phyloP scores from a whole-genome alignment of 1,284 basidiomycete genomes.

The Pseudozyma tsukubaensis region DNA sequence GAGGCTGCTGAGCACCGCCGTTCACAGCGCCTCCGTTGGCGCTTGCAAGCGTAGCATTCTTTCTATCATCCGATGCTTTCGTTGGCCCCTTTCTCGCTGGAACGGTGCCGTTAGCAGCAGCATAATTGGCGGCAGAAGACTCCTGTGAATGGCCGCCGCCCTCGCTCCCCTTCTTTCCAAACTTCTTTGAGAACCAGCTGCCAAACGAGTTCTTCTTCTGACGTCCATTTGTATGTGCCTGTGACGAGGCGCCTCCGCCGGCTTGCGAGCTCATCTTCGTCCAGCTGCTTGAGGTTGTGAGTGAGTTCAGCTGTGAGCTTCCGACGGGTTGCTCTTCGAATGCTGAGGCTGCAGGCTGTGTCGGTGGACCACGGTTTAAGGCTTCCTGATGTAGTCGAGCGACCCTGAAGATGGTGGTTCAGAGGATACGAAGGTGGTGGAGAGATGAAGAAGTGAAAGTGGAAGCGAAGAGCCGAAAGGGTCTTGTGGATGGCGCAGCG shows the following conservation, averaged over 20 bases:
- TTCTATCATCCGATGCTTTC: constrained; percentile 16
- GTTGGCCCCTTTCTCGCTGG: constrained; percentile 12
- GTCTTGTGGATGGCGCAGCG: too few relatives aligned
- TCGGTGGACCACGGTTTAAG: too few relatives aligned
- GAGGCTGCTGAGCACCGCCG: constrained; percentile 16
- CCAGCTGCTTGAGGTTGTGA: neutral
- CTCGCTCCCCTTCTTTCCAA: constrained; percentile 45
- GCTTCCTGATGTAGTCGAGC: too few relatives aligned
- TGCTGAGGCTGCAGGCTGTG: too few relatives aligned
- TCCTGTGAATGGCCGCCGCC: constrained; percentile 3
- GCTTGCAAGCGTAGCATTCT: constrained; percentile 18
- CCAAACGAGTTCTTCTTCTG: constrained; percentile 50
- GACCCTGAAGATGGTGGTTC: too few relatives aligned
- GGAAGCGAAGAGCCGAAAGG: too few relatives aligned
- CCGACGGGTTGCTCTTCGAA: too few relatives aligned
- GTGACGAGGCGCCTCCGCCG: constrained; percentile 17
- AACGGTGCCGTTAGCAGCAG: constrained; percentile 9
- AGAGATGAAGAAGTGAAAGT: too few relatives aligned
- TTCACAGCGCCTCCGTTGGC: constrained; percentile 11
- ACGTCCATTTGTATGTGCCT: constrained; percentile 15
- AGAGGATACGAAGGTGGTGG: too few relatives aligned
- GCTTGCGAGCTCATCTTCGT: constrained; percentile 7
- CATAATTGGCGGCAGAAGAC: constrained; percentile 1
- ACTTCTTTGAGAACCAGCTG: constrained; percentile 57
- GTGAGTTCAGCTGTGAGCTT: too few relatives aligned